Percentiles rank a stretch among this genome's conserved stretches.
Evolutionary conservation across 306 rosid genomes (phyloP).

Genomic region (Elaeagnus macrophylla): DNA sequence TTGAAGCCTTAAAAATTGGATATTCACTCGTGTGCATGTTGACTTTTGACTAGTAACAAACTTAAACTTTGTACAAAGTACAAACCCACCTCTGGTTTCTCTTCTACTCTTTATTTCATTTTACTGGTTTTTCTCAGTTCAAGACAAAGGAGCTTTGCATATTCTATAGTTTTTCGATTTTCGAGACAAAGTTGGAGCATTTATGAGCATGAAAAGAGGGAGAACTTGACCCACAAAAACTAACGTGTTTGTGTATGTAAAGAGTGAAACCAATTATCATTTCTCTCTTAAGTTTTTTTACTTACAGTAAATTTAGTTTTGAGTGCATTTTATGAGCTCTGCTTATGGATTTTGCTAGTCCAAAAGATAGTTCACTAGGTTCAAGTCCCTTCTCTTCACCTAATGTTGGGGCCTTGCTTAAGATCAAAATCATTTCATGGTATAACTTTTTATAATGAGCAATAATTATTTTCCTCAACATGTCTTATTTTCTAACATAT

Average conservation of each 20-base stretch:
- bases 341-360: conserved; percentile 46
- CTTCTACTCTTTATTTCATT: conserved; percentile 17
- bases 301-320: conserved; percentile 4
- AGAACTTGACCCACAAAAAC: neutral
- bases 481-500: conserved; percentile 8
- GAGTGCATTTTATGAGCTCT: conserved; percentile 17
- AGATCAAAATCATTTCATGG: conserved; percentile 82
- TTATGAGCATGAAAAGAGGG: conserved; percentile 15
- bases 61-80: conserved; percentile 31
- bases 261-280: neutral
- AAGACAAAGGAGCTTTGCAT: conserved; percentile 17
- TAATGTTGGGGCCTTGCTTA: conserved; percentile 68
- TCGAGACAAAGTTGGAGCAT: conserved; percentile 19
- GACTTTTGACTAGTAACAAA: conserved; percentile 46
- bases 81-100: conserved; percentile 29
- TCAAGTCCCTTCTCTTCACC: conserved; percentile 81
- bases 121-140: conserved; percentile 22
- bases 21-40: conserved; percentile 77
- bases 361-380: conserved; percentile 38
- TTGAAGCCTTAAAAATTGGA: conserved; percentile 69
- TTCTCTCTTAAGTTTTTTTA: conserved; percentile 19
- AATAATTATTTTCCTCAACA: neutral
- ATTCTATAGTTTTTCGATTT: conserved; percentile 14
- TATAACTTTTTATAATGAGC: conserved; percentile 17
- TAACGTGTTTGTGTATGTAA: neutral